phyloP scores from a whole-genome alignment of 139 green algal genomes.

The Edaphochlamys debaryana region DNA sequence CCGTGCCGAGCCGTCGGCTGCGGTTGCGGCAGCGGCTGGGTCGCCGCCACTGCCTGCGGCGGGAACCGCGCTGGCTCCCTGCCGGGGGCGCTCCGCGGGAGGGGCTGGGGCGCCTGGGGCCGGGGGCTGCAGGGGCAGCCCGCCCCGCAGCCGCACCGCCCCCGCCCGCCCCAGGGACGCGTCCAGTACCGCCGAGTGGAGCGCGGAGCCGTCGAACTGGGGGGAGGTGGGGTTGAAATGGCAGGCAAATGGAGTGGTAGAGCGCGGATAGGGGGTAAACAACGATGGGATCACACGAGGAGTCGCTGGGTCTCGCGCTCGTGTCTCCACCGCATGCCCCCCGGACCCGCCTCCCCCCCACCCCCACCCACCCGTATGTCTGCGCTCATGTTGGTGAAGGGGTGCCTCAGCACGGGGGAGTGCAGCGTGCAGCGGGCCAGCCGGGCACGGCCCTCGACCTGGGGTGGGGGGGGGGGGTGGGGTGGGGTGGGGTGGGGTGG shows the following conservation, averaged over 20 bases:
- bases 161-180: constrained; percentile 76
- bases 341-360: not conserved
- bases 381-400: constrained; percentile 44
- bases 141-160: constrained; percentile 65
- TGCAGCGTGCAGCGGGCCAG: constrained; percentile 48
- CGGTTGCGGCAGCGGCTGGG: constrained; percentile 8
- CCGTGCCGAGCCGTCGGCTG: not conserved
- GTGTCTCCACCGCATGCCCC: too few species aligned
- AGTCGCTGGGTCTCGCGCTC: too few species aligned
- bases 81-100: too few species aligned
- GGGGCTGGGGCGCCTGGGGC: too few species aligned
- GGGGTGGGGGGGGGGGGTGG: too few species aligned
- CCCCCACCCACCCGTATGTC: constrained; percentile 30
- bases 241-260: not conserved
- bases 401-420: constrained; percentile 40
- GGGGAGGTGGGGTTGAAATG: constrained; percentile 12
- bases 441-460: constrained; percentile 53
- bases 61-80: not conserved
- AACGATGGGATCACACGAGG: too few species aligned
- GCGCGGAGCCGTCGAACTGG: constrained; percentile 49
- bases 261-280: not conserved
- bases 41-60: not conserved
- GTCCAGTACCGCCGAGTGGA: constrained; percentile 73
- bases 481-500: too few species aligned
- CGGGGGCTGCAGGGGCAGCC: constrained; percentile 68